Percentiles rank a stretch among this genome's conserved stretches.
phyloP scores from a whole-genome alignment of 305 asterid genomes.

The Fraxinus sp. region DNA sequence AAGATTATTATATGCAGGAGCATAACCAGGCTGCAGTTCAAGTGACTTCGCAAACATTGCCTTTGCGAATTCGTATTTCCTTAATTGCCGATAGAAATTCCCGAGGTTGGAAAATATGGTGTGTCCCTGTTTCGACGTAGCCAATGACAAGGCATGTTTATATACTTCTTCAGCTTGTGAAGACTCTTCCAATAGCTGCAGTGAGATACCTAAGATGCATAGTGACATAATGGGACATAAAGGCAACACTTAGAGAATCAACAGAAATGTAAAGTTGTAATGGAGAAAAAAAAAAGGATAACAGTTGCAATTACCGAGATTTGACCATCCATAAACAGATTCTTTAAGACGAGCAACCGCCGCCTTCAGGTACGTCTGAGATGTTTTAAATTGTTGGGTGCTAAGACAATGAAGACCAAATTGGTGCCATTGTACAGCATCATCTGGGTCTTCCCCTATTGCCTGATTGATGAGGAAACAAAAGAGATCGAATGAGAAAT shows the following conservation, averaged over 20 bases:
- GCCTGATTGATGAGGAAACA: constrained; percentile 48
- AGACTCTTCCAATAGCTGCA: constrained; percentile 73
- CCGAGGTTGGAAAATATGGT: constrained; percentile 80
- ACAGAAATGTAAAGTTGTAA: neutral
- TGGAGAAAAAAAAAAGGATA: neutral
- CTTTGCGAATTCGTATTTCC: constrained; percentile 63
- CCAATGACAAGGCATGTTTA: constrained; percentile 68
- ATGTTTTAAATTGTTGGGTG: constrained; percentile 74
- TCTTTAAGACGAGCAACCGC: constrained; percentile 71
- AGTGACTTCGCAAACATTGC: constrained; percentile 93
- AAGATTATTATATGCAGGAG: constrained; percentile 93
- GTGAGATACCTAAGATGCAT: constrained; percentile 65
- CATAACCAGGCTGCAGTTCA: constrained; percentile 87
- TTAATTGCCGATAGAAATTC: constrained; percentile 72
- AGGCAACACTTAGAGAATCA: constrained; percentile 1
- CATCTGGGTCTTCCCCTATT: constrained; percentile 85
- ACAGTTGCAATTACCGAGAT: constrained; percentile 60
- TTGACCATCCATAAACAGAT: constrained; percentile 89
- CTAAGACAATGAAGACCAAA: constrained; percentile 88
- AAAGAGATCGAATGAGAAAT: neutral
- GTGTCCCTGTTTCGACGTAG: constrained; percentile 74
- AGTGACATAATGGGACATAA: constrained; percentile 13
- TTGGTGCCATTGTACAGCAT: constrained; percentile 98
- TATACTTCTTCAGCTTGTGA: constrained; percentile 80
- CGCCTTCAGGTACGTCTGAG: constrained; percentile 79